Evolutionary conservation across 2,329 filamentous ascomycete species (phyloP).

Genomic region (Aspergillus sclerotialis): DNA sequence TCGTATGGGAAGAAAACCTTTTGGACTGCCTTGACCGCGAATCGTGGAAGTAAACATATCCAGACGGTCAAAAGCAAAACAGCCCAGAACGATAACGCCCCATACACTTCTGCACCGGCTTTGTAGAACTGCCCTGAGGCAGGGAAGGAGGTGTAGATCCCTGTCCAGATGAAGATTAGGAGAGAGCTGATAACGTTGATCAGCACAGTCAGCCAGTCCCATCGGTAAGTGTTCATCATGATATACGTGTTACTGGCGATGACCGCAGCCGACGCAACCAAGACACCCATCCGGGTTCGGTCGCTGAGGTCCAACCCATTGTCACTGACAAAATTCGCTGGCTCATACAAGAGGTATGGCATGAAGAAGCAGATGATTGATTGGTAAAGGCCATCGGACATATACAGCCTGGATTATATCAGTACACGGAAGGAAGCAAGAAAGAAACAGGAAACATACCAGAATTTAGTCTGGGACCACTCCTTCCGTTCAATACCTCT

Average conservation of each 20-base stretch:
- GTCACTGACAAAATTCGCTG: slow-evolving; percentile 61
- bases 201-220: slow-evolving; percentile 92
- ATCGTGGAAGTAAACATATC: slow-evolving; percentile 79
- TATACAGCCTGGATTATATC: slow-evolving; percentile 63
- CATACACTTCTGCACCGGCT: slow-evolving; percentile 71
- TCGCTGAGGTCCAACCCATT: slow-evolving; percentile 72
- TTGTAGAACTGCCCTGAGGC: slow-evolving; percentile 63
- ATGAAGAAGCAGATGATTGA: slow-evolving; percentile 91
- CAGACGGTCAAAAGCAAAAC: slow-evolving; percentile 70
- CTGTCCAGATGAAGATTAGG: slow-evolving; percentile 93
- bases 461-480: slow-evolving; percentile 95
- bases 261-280: slow-evolving; percentile 76
- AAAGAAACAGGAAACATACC: slow-evolving; percentile 52
- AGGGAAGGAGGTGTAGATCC: slow-evolving; percentile 65
- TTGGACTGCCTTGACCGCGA: slow-evolving; percentile 77
- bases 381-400: slow-evolving; percentile 91
- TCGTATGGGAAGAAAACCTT: slow-evolving; percentile 93
- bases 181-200: slow-evolving; percentile 76
- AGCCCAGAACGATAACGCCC: slow-evolving; percentile 79
- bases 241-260: slow-evolving; percentile 91
- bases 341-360: slow-evolving; percentile 70
- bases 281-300: slow-evolving; percentile 75
- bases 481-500: slow-evolving; percentile 92
- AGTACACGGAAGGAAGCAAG: slow-evolving; percentile 12
- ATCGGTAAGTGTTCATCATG: slow-evolving; percentile 90